These are phyloP conservation scores for Tanacetum coccineum DNA, from an alignment of 129 eudicot species.

Conservation along the genomic window DNA sequence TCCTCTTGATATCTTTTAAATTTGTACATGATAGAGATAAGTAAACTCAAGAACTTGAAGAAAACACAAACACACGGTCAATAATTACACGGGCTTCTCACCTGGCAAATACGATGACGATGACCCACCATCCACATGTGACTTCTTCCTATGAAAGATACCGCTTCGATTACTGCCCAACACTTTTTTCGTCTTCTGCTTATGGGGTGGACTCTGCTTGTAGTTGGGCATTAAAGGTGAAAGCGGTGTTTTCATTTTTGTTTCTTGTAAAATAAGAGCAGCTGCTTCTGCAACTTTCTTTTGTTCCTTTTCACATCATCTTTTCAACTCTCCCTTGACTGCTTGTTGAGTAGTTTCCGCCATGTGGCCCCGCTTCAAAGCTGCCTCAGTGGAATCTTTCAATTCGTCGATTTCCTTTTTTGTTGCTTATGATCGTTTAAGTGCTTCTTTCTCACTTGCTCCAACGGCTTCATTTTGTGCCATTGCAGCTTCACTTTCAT, in stretches of 20 bases:
- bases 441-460: slow-evolving; percentile 80
- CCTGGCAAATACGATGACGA: too few relatives aligned
- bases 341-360: slow-evolving; percentile 79
- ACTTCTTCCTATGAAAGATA: too few relatives aligned
- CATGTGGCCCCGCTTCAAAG: slow-evolving; percentile 67
- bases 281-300: too few relatives aligned
- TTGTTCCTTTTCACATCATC: too few relatives aligned
- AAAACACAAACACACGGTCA: too few relatives aligned
- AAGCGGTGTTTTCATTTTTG: too few relatives aligned
- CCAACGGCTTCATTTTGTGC: slow-evolving; percentile 90
- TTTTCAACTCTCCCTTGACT: slow-evolving; percentile 81
- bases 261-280: too few relatives aligned
- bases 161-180: slow-evolving; percentile 53
- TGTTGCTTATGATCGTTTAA: slow-evolving; percentile 49
- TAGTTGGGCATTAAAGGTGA: slow-evolving; percentile 34
- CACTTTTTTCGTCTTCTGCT: slow-evolving; percentile 63
- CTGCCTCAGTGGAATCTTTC: slow-evolving; percentile 58
- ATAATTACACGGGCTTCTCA: too few relatives aligned
- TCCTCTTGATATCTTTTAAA: too few relatives aligned
- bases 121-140: too few relatives aligned
- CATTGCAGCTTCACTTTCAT: slow-evolving; percentile 92
- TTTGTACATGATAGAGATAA: too few relatives aligned
- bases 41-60: too few relatives aligned
- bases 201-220: slow-evolving; percentile 33
- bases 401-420: slow-evolving; percentile 61